Evolutionary conservation across 768 basidiomycete genomes (phyloP), one percentile per base, ranked within the genome.

Genomic region (Sarcodon aspratus): DNA sequence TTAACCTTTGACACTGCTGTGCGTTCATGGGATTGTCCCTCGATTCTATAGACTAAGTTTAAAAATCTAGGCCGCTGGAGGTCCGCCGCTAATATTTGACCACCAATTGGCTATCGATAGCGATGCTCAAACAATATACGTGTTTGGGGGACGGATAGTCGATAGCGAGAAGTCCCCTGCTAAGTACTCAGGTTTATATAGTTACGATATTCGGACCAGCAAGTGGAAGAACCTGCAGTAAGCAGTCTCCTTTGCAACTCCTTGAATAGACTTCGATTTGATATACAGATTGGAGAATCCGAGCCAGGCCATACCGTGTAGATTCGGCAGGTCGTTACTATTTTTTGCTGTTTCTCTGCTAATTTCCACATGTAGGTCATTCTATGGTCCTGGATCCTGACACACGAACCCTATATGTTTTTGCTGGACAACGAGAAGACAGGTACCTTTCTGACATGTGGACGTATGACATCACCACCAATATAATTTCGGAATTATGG

Each of bases 71-170:
- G 61, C 69, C 0, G 71, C 73, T 4, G 81, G 79, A 1, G 86
- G 85, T 1, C 87, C 87, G 1, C 79, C 81, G 1, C 65, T 87
- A 33, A 67, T 89, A 36, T 85, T 80, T 54, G 88, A 90, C 59
- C 87, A 89, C 55, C 85, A 87, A 63, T 84, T 90, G 79, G 80
- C 69, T 33, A 76, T 89, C 57, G 87, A 90, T 55, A 72, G 72
- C 36, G 80, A 82, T 4, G 64, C 74, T 0, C 85, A 87, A 59
- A 75, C 80, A 3, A 58, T 91, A 7, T 90, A 88, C 51, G 75
- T 87, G 7, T 85, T 78, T 52, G 87, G 88, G 7, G 88, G 88
- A 1, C 75, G 82, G 12, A 69, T 87, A 3, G 75, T 82, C 12
- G 82, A 85, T 52, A 78, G 75, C 9, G 74, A 84, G 31, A 77